These are phyloP conservation scores for Colletotrichum sp. DNA, from an alignment of 2,329 filamentous ascomycete species.

Conservation along the genomic window DNA sequence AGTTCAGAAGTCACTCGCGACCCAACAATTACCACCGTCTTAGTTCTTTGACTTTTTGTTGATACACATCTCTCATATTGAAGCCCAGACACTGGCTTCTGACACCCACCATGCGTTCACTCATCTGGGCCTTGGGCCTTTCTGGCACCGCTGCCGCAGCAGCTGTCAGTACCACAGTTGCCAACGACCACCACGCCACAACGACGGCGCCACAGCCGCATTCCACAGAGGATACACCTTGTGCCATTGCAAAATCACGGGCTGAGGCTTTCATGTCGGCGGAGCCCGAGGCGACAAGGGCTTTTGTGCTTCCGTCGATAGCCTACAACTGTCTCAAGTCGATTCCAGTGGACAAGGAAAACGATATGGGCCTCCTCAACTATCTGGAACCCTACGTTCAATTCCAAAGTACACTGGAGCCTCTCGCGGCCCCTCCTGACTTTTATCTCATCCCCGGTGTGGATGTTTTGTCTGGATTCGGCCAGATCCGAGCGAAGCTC, in stretches of 20 bases:
- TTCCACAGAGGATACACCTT: background rate
- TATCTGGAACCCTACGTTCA: slow-evolving; percentile 19
- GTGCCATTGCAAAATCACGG: background rate
- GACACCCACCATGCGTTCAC: background rate
- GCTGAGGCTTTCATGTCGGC: background rate
- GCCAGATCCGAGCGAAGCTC: slow-evolving; percentile 19
- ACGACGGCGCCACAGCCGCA: background rate
- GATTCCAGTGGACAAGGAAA: slow-evolving; percentile 2
- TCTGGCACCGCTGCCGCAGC: background rate
- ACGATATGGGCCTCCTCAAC: slow-evolving; percentile 15
- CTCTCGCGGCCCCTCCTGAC: slow-evolving; percentile 15
- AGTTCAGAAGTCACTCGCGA: background rate
- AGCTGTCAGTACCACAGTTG: background rate
- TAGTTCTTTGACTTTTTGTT: background rate
- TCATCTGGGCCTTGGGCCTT: background rate
- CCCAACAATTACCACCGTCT: background rate
- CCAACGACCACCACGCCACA: background rate
- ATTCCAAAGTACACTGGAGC: slow-evolving; percentile 22
- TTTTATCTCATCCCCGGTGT: background rate
- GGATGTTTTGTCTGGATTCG: background rate
- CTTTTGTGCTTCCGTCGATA: background rate
- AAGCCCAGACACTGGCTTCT: background rate
- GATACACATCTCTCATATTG: background rate
- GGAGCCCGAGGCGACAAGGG: background rate
- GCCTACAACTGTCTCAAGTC: slow-evolving; percentile 15